Evolutionary conservation across 139 green algal species (phyloP).

Genomic region (Dunaliella primolecta): DNA sequence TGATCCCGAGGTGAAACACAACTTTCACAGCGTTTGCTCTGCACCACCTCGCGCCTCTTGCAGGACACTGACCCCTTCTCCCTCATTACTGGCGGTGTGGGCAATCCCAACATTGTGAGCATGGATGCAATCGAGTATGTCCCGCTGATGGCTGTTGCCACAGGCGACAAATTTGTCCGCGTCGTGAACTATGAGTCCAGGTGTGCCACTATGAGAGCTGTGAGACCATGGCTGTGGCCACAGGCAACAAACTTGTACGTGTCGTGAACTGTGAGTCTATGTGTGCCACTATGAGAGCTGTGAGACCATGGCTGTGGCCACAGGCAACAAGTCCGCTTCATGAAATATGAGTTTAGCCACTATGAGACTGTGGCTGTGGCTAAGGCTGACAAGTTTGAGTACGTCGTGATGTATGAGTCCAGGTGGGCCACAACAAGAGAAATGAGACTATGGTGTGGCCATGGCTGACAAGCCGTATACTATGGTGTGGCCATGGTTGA

Average conservation of each 20-base stretch:
- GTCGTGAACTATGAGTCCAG: constrained; percentile 31
- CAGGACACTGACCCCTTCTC: constrained; percentile 33
- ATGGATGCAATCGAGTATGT: constrained; percentile 23
- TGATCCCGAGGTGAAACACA: too few species aligned
- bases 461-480: too few species aligned
- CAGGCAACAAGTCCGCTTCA: constrained; percentile 25
- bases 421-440: background rate
- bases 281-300: too few species aligned
- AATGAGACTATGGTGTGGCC: too few species aligned
- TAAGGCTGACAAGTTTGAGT: too few species aligned
- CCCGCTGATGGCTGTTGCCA: constrained; percentile 26
- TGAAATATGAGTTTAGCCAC: constrained; percentile 30
- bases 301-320: constrained; percentile 25
- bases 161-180: constrained; percentile 22
- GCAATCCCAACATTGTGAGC: background rate
- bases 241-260: constrained; percentile 22
- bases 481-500: too few species aligned
- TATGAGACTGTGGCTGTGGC: too few species aligned
- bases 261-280: constrained; percentile 29
- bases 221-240: constrained; percentile 25
- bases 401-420: too few species aligned
- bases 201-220: too few species aligned
- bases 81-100: constrained; percentile 17
- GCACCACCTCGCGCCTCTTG: too few species aligned
- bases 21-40: too few species aligned